A percentile compares a stretch with the other conserved stretches of the same genome.
These are phyloP conservation scores for Zygosaccharomyces sapae DNA, from an alignment of 1,139 yeast genomes.

Conservation along the genomic window DNA sequence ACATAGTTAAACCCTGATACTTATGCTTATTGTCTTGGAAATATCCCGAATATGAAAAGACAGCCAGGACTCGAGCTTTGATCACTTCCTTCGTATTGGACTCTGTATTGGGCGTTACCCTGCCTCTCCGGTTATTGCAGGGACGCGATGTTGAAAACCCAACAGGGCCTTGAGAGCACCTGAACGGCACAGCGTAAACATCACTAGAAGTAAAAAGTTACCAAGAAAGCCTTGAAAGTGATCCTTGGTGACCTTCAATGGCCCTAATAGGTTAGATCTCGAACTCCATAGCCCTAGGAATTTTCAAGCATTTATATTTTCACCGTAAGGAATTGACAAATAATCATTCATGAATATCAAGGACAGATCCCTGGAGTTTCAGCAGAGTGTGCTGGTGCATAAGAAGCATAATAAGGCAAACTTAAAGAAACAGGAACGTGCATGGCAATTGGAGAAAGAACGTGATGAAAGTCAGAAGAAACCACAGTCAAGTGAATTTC, in stretches of 20 bases:
- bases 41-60: no score
- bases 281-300: neutral
- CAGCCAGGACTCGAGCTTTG: no score
- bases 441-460: constrained; percentile 8
- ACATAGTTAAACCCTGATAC: no score
- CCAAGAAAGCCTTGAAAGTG: neutral
- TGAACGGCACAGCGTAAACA: constrained; percentile 1
- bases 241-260: neutral
- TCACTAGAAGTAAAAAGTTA: neutral
- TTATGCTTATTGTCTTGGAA: no score
- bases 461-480: constrained; percentile 7
- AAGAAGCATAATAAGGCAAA: constrained; percentile 25
- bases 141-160: constrained; percentile 5
- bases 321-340: neutral
- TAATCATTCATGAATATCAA: constrained; percentile 31
- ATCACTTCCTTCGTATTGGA: no score
- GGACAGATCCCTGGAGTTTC: constrained; percentile 37
- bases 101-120: neutral
- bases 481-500: constrained; percentile 58
- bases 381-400: constrained; percentile 33
- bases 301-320: neutral
- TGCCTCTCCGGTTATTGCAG: neutral
- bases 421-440: constrained; percentile 12
- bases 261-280: neutral
- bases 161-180: neutral